phyloP scores from a whole-genome alignment of 495 filamentous ascomycete genomes.

The Penicillium waksmanii region DNA sequence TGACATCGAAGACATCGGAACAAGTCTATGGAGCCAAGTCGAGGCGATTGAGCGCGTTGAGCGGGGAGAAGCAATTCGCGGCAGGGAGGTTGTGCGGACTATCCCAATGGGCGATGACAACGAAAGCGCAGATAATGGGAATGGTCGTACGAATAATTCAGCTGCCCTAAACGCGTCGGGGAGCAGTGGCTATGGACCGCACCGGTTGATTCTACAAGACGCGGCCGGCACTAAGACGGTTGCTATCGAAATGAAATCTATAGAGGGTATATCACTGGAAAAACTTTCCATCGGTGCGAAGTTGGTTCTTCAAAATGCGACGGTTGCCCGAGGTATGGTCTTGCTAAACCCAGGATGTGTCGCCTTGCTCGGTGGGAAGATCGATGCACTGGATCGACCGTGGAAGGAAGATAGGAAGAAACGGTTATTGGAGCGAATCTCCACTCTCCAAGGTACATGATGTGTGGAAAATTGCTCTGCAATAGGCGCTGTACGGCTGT shows the following conservation, averaged over 20 bases:
- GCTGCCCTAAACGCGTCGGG: conserved; percentile 24
- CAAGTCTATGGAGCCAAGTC: conserved; percentile 79
- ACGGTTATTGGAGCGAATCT: conserved; percentile 64
- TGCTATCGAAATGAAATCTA: conserved; percentile 70
- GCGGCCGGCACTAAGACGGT: conserved; percentile 67
- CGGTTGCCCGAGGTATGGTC: conserved; percentile 76
- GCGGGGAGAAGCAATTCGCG: conserved; percentile 79
- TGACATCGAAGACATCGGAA: conserved; percentile 79
- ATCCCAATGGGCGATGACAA: conserved; percentile 56
- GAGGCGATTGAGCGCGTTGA: conserved; percentile 83
- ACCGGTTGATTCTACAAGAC: conserved; percentile 85
- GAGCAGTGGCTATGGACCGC: conserved; percentile 57
- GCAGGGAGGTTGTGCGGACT: conserved; percentile 79
- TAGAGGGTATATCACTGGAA: conserved; percentile 66
- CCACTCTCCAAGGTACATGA: conserved; percentile 20
- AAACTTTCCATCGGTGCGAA: conserved; percentile 80
- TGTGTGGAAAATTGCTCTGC: not conserved
- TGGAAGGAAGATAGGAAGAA: conserved; percentile 78
- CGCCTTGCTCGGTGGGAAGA: conserved; percentile 79
- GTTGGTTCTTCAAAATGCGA: conserved; percentile 66
- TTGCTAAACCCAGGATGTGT: conserved; percentile 69
- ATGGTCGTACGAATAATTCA: conserved; percentile 16
- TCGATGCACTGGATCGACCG: conserved; percentile 74
- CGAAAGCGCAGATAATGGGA: conserved; percentile 32
- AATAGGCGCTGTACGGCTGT: too few species aligned